Conservation (phyloP, 2,329 filamentous ascomycete genomes). For the Chrysoporthe cubensis region DNA sequence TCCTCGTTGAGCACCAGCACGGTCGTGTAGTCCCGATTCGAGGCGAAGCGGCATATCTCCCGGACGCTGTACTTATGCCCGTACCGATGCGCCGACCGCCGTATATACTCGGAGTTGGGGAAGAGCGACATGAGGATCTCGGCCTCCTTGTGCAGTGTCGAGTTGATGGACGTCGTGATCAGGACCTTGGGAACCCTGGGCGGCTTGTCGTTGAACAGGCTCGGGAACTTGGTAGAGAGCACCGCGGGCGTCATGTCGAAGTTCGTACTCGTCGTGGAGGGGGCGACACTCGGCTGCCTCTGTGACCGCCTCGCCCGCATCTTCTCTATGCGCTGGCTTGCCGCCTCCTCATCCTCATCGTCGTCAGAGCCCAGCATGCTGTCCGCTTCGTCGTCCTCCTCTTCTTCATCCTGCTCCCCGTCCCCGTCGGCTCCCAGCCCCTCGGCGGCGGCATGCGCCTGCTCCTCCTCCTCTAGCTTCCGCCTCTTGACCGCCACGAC, state of each 20-base stretch:
- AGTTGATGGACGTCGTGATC: conserved; percentile 88
- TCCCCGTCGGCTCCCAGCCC: conserved; percentile 52
- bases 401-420: conserved; percentile 48
- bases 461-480: conserved; percentile 55
- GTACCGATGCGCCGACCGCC: conserved; percentile 80
- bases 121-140: conserved; percentile 79
- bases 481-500: conserved; percentile 62
- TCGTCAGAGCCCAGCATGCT: conserved; percentile 78
- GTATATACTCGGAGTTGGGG: conserved; percentile 86
- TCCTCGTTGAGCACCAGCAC: conserved; percentile 88
- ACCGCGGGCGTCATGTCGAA: conserved; percentile 66
- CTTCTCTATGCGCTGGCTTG: conserved; percentile 45
- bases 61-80: conserved; percentile 89
- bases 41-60: conserved; percentile 86
- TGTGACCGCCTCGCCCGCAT: conserved; percentile 50
- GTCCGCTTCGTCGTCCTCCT: conserved; percentile 66
- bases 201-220: conserved; percentile 63
- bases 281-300: conserved; percentile 54
- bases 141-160: conserved; percentile 83
- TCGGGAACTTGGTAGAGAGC: conserved; percentile 64
- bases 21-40: conserved; percentile 80
- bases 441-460: conserved; percentile 46
- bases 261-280: conserved; percentile 66
- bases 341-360: conserved; percentile 50
- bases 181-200: conserved; percentile 79